Evolutionary conservation across 116 monocot species (phyloP).

Genomic region (Trichopus zeylanicus): DNA sequence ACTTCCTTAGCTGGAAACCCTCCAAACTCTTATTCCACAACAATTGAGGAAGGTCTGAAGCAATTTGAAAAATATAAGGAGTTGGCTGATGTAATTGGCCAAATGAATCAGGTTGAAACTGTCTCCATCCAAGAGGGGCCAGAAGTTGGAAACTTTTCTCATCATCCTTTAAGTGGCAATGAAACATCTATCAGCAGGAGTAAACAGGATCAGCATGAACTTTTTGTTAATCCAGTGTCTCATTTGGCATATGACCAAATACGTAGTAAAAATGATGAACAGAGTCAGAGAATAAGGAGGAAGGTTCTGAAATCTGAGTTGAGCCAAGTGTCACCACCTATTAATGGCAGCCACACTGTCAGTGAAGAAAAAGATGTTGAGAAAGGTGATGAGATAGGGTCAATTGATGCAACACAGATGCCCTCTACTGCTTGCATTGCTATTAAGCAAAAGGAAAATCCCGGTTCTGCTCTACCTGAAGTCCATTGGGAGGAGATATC

Average conservation of each 20-base stretch:
- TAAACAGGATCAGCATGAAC: constrained; percentile 1
- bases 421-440: constrained; percentile 13
- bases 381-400: constrained; percentile 4
- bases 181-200: neutral
- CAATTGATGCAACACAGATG: constrained; percentile 4
- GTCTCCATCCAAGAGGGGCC: constrained; percentile 2
- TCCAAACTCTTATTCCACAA: constrained; percentile 7
- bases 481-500: constrained; percentile 34
- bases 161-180: constrained; percentile 3
- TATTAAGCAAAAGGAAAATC: constrained; percentile 19
- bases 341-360: neutral
- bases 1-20: constrained; percentile 30
- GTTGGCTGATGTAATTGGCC: constrained; percentile 20
- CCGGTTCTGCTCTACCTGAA: constrained; percentile 22
- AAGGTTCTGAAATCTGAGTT: constrained; percentile 14
- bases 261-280: neutral
- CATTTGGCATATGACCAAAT: neutral
- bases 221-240: constrained; percentile 5
- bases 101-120: neutral
- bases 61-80: constrained; percentile 43
- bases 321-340: neutral
- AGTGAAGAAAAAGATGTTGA: neutral
- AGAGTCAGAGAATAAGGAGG: constrained; percentile 2
- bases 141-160: constrained; percentile 3
- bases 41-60: constrained; percentile 26